phyloP scores from a whole-genome alignment of 768 basidiomycete species.

The Suillus ampliporus region DNA sequence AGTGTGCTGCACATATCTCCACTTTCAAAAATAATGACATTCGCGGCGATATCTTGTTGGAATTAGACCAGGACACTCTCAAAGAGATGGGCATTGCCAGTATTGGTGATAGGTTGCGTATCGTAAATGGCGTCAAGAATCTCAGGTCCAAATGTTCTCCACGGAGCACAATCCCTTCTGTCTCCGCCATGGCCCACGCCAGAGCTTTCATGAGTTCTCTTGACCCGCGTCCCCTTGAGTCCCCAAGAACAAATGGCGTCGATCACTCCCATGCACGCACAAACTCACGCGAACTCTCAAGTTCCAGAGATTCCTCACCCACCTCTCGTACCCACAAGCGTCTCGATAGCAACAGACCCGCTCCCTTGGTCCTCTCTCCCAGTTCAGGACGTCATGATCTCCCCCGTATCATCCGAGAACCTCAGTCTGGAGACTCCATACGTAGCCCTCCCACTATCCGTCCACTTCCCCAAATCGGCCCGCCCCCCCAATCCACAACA shows the following conservation, averaged over 20 bases:
- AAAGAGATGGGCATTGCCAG: constrained; percentile 91
- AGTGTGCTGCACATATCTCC: constrained; percentile 68
- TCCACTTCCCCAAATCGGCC: constrained; percentile 34
- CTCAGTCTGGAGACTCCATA: constrained; percentile 56
- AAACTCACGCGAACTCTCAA: constrained; percentile 22
- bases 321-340: constrained; percentile 47
- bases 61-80: constrained; percentile 84
- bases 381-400: constrained; percentile 62
- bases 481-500: constrained; percentile 26
- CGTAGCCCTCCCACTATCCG: constrained; percentile 33
- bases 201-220: constrained; percentile 4
- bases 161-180: constrained; percentile 13
- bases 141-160: constrained; percentile 65
- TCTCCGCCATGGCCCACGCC: background rate
- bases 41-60: constrained; percentile 87
- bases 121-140: constrained; percentile 82
- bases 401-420: constrained; percentile 74
- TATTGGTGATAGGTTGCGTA: constrained; percentile 91
- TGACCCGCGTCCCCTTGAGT: constrained; percentile 14
- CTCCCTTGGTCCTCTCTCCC: constrained; percentile 76
- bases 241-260: constrained; percentile 12
- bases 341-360: constrained; percentile 70
- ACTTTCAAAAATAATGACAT: constrained; percentile 89
- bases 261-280: constrained; percentile 27
- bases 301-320: constrained; percentile 28